Evolutionary conservation across 164 flowering plant species (phyloP), one percentile per base, ranked within the genome.

Genomic region (Vitis labrusca): DNA sequence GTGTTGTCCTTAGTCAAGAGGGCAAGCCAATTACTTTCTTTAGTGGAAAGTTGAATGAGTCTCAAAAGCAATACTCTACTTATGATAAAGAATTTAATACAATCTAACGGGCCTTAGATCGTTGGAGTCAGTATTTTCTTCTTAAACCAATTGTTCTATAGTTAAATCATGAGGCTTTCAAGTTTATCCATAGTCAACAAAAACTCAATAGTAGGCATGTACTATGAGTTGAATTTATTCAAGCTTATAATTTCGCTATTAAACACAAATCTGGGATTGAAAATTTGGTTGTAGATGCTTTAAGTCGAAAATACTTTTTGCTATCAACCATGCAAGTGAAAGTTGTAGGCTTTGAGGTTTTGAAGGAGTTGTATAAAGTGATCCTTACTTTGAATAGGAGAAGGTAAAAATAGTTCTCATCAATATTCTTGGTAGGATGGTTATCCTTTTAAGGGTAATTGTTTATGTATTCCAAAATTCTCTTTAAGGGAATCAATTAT

Each of bases 401-500:
- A 17, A 9, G 15, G 19, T 15, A 19, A 50, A 11, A 16, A 65
- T 8, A 5, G 17, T 50, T 14, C 0, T n/a, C 30, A 15, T 15
- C 23, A 65, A 7, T 52, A 19, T 23, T 30, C 11, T 50, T 30
- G 50, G 27, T 5, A 50, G 9, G 59, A 65, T 65, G 59, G 68
- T 2, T 65, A 14, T 29, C 16, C 50, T 0, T 65, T 65, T 8
- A 65, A 50, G 17, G 68, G 17, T 14, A 63, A 37, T 23, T 47
- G 17, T 23, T 32, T 53, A 19, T 66, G 69, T 12, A 48, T 65
- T 19, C 70, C 69, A 16, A 4, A 9, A 12, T 10, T 29, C 4
- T 72, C 60, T 48, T 58, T 72, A 19, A 3, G 70, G 23, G 64
- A 54, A 13, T 12, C 44, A 11, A n/a, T 72, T 10, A 27, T 71